phyloP scores from a whole-genome alignment of 1,284 basidiomycete genomes.

The Apiotrichum brassicae region DNA sequence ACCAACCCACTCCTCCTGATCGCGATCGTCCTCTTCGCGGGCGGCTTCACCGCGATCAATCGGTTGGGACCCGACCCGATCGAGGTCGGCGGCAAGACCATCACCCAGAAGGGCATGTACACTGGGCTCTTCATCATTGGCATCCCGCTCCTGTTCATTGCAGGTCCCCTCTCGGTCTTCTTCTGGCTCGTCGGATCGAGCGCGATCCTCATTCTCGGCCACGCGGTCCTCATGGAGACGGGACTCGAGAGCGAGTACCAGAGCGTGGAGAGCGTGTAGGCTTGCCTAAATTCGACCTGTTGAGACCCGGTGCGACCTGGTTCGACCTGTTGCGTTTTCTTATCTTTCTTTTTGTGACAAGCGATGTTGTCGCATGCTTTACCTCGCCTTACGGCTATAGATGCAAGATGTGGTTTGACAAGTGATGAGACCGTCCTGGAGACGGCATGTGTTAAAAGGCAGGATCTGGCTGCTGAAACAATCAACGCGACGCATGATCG shows the following conservation, averaged over 20 bases:
- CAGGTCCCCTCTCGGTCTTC: conserved; percentile 26
- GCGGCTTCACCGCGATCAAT: conserved; percentile 82
- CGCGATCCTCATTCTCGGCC: conserved; percentile 46
- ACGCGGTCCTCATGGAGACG: conserved; percentile 51
- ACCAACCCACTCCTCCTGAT: conserved; percentile 72
- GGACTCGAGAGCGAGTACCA: conserved; percentile 39
- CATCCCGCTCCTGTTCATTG: conserved; percentile 27
- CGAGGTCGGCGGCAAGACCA: conserved; percentile 47
- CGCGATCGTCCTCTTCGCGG: conserved; percentile 74
- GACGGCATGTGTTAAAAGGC: too few relatives aligned
- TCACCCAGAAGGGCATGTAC: conserved; percentile 55
- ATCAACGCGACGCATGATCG: too few relatives aligned
- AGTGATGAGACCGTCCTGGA: too few relatives aligned
- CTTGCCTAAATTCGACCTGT: not conserved
- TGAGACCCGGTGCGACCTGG: not conserved
- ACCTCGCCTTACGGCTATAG: too few relatives aligned
- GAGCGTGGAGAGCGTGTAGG: conserved; percentile 4
- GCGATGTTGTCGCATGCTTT: too few relatives aligned
- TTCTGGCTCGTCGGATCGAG: conserved; percentile 33
- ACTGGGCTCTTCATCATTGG: conserved; percentile 47
- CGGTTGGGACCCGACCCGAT: conserved; percentile 54
- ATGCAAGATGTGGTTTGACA: too few relatives aligned
- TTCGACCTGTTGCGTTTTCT: too few relatives aligned
- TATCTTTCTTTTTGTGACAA: too few relatives aligned
- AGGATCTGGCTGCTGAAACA: too few relatives aligned